phyloP scores from a whole-genome alignment of 2,329 filamentous ascomycete genomes.

The Trichoderma harzianum region DNA sequence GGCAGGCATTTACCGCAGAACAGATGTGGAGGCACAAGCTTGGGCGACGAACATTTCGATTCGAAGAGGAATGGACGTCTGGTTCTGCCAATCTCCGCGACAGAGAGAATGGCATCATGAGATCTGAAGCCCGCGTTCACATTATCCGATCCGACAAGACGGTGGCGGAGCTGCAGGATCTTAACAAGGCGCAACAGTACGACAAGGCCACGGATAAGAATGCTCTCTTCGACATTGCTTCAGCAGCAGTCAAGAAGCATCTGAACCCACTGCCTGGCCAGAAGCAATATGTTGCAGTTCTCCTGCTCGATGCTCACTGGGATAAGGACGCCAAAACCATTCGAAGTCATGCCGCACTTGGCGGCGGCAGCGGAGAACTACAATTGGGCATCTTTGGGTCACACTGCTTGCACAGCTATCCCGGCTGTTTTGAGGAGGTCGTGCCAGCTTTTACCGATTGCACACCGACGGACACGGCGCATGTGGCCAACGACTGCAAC shows the following conservation, averaged over 20 bases:
- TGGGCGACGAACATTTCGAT: slow-evolving; percentile 79
- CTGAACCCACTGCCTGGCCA: slow-evolving; percentile 74
- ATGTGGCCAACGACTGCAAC: slow-evolving; percentile 80
- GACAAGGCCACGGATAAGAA: slow-evolving; percentile 64
- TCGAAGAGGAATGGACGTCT: slow-evolving; percentile 92
- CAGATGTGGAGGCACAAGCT: slow-evolving; percentile 91
- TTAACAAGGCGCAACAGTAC: slow-evolving; percentile 77
- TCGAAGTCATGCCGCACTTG: slow-evolving; percentile 79
- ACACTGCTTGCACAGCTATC: slow-evolving; percentile 88
- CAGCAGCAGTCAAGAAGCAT: slow-evolving; percentile 72
- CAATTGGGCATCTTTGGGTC: slow-evolving; percentile 90
- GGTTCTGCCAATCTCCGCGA: slow-evolving; percentile 78
- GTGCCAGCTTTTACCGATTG: slow-evolving; percentile 86
- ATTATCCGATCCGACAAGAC: slow-evolving; percentile 80
- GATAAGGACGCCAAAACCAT: slow-evolving; percentile 68
- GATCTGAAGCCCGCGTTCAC: slow-evolving; percentile 88
- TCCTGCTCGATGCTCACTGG: slow-evolving; percentile 89
- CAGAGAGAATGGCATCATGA: slow-evolving; percentile 65
- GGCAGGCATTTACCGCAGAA: slow-evolving; percentile 95
- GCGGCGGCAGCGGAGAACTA: slow-evolving; percentile 67
- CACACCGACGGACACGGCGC: slow-evolving; percentile 77
- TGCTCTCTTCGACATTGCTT: slow-evolving; percentile 73
- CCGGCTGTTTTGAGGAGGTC: slow-evolving; percentile 83
- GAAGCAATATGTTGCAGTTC: slow-evolving; percentile 80
- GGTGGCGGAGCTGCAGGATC: slow-evolving; percentile 74